Conservation (phyloP, 1,139 yeast species). For the Saccharomyces pastorianus region DNA sequence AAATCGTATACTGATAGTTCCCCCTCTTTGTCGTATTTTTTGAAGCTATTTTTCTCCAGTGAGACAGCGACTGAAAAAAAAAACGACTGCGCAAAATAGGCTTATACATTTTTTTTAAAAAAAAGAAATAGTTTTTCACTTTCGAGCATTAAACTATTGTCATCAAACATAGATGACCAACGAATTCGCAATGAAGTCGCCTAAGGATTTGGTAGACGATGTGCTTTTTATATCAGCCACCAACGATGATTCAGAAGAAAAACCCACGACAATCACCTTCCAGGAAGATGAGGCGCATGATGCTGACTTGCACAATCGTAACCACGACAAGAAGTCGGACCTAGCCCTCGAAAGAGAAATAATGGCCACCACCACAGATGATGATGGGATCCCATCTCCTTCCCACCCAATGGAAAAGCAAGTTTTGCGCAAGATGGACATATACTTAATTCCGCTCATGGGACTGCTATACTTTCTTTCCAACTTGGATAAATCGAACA, state of each 20-base stretch:
- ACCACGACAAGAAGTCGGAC: slow-evolving; percentile 8
- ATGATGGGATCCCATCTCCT: slow-evolving; percentile 23
- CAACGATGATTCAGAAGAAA: neutral
- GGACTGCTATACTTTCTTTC: slow-evolving; percentile 47
- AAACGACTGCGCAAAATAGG: neutral
- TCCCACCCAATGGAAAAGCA: slow-evolving; percentile 34
- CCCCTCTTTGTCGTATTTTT: neutral
- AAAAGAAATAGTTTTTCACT: neutral
- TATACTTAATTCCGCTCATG: slow-evolving; percentile 46
- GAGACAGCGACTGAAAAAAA: neutral
- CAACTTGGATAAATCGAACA: slow-evolving; percentile 50
- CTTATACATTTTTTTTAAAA: neutral
- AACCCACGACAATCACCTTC: neutral
- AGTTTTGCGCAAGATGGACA: slow-evolving; percentile 42
- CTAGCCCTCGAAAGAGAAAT: slow-evolving; percentile 16
- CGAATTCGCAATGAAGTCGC: neutral
- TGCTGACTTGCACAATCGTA: neutral
- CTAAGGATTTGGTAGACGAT: neutral
- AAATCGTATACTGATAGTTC: neutral
- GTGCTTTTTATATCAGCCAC: neutral
- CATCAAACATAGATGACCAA: neutral
- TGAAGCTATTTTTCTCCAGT: neutral
- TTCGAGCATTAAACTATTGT: neutral
- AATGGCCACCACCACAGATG: slow-evolving; percentile 22
- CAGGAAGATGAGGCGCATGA: neutral